Evolutionary conservation across 2,329 filamentous ascomycete genomes (phyloP).

Genomic region (Pseudocercospora pini-densiflorae): DNA sequence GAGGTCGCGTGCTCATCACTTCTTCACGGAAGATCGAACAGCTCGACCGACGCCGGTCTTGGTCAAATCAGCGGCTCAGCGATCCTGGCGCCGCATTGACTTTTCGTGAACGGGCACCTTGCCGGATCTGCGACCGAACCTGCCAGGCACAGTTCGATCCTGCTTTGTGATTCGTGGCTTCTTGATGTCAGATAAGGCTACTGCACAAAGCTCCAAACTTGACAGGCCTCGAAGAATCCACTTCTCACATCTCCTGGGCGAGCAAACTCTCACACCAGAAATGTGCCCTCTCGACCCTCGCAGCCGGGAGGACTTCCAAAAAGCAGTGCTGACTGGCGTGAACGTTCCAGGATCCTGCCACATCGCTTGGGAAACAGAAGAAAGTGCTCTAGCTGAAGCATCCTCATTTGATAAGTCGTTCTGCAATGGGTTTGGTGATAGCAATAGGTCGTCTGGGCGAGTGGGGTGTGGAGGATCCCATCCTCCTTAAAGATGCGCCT

Average conservation of each 20-base stretch:
- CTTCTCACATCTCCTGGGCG: not conserved
- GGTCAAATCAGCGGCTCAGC: not conserved
- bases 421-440: slow-evolving; percentile 7
- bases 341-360: not conserved
- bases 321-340: slow-evolving; percentile 1
- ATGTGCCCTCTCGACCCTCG: not conserved
- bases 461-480: slow-evolving; percentile 7
- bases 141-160: not conserved
- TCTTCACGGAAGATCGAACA: no score
- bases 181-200: not conserved
- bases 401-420: not conserved
- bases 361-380: not conserved
- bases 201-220: slow-evolving; percentile 1
- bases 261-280: slow-evolving; percentile 1
- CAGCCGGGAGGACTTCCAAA: not conserved
- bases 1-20: no score
- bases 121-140: not conserved
- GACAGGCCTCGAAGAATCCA: not conserved
- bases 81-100: not conserved
- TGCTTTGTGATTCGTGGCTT: not conserved
- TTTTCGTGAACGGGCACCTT: not conserved
- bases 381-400: not conserved
- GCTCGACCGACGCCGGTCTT: not conserved
- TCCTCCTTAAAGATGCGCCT: not conserved
- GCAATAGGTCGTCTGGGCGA: slow-evolving; percentile 13